Conservation (phyloP, 176 grass and related monocot species). For the Juncus inflexus region DNA sequence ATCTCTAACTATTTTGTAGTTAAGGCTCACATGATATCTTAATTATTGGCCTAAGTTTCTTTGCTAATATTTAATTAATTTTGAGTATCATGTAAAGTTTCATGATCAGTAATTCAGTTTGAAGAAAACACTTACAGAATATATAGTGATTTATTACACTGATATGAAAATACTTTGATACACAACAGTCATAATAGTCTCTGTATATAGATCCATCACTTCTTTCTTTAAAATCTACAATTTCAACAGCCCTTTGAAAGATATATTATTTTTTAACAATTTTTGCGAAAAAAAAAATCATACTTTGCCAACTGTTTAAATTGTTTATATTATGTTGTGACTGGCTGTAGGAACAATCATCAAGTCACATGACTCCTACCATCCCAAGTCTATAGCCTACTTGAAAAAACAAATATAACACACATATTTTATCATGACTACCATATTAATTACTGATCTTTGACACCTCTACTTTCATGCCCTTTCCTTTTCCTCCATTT, state of each 20-base stretch:
- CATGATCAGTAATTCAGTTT: too few relatives aligned
- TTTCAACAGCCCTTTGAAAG: too few relatives aligned
- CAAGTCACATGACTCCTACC: conserved; percentile 42
- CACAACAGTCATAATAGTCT: too few relatives aligned
- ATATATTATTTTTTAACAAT: too few relatives aligned
- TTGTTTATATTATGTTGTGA: conserved; percentile 23
- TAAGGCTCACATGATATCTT: conserved; percentile 18
- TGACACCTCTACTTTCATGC: not conserved
- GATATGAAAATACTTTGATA: too few relatives aligned
- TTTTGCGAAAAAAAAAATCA: not conserved
- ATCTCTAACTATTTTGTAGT: conserved; percentile 14
- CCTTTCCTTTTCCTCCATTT: conserved; percentile 15
- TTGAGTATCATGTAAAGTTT: too few relatives aligned
- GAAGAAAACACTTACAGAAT: too few relatives aligned
- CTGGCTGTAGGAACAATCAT: conserved; percentile 32
- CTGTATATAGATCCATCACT: too few relatives aligned
- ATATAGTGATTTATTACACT: too few relatives aligned
- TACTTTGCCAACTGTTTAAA: conserved; percentile 9
- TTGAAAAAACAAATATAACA: conserved; percentile 12
- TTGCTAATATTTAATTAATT: not conserved
- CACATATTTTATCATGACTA: conserved; percentile 23
- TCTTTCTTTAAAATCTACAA: too few relatives aligned
- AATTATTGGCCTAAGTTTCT: not conserved
- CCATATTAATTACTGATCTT: conserved; percentile 19
- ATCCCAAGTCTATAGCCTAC: conserved; percentile 13